Evolutionary conservation across 768 basidiomycete genomes (phyloP), one percentile per base, ranked within the genome.

Genomic region (Suillus plorans): DNA sequence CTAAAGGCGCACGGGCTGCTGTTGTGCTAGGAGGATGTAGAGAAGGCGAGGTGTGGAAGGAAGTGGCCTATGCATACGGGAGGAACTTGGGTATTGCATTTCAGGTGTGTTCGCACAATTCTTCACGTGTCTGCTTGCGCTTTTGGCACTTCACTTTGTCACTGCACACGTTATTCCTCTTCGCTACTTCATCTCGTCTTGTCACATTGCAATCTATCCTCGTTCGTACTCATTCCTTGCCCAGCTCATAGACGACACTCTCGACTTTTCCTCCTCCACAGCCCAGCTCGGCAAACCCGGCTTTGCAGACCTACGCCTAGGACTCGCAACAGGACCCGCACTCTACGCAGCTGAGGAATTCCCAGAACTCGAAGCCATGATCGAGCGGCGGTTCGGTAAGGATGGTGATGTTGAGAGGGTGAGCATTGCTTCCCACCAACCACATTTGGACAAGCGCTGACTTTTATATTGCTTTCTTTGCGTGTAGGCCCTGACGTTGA

Each of bases 71-170:
- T 78, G 89, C 88, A 7, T 97, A 94, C 76, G 95, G 94, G 1
- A 84, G 93, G 62, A 94, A 96, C 77, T 71, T 97, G 20, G 95
- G 95, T 3, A 91, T 96, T 66, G 94, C 95, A n/a, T 97, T 98
- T 80, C 96, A 97, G 85, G 95, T 95, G 67, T 62, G 81, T 76
- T 16, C 44, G 22, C 34, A 3, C 53, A 66, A 49, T 22, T 39
- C 34, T 65, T 28, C 5, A 20, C 18, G 60, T 20, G 28, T 28
- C 10, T 55, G 13, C 10, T 8, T 9, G 31, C 31, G 22, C 56
- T 16, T 16, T 37, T 36, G 13, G 47, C 10, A 36, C 5, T 49
- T 10, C 42, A 14, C 31, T 4, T 36, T 13, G 18, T 37, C 31
- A 18, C 31, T 25, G 18, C 16, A n/a, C 55, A 18, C 3, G 18